phyloP scores from a whole-genome alignment of 2,329 filamentous ascomycete genomes.

The Neospermospora avenae region DNA sequence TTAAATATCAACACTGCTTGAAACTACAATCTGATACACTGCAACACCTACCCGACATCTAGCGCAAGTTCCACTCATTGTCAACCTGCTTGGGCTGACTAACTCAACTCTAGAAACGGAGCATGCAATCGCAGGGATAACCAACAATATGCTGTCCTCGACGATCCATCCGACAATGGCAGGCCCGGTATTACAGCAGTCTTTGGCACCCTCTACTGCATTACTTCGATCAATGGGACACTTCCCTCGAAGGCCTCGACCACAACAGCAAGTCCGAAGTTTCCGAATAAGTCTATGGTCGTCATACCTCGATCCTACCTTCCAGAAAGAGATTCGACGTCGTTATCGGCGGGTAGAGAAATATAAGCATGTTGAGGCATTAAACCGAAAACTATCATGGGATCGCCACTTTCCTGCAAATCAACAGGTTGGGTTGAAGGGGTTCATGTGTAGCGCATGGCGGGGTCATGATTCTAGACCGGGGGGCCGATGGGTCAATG shows the following conservation, averaged over 20 bases:
- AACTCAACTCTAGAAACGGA: conserved; percentile 7
- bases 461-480: conserved; percentile 31
- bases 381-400: conserved; percentile 46
- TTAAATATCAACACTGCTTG: not conserved
- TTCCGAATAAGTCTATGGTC: conserved; percentile 51
- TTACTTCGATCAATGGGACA: conserved; percentile 14
- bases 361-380: conserved; percentile 45
- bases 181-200: conserved; percentile 9
- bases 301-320: conserved; percentile 41
- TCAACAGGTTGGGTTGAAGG: conserved; percentile 36
- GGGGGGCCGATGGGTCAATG: conserved; percentile 37
- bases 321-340: conserved; percentile 41
- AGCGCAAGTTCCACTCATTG: not conserved
- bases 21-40: not conserved
- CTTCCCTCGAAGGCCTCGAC: conserved; percentile 15
- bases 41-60: not conserved
- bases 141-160: conserved; percentile 29
- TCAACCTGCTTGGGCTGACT: not conserved
- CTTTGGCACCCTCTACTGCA: conserved; percentile 11
- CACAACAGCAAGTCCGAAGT: conserved; percentile 41
- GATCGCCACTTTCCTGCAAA: conserved; percentile 41
- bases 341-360: conserved; percentile 43
- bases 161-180: conserved; percentile 21
- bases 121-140: conserved; percentile 23
- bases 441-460: conserved; percentile 42